Conservation (phyloP, 2,329 filamentous ascomycete genomes). For the Thermoascus crustaceus region DNA sequence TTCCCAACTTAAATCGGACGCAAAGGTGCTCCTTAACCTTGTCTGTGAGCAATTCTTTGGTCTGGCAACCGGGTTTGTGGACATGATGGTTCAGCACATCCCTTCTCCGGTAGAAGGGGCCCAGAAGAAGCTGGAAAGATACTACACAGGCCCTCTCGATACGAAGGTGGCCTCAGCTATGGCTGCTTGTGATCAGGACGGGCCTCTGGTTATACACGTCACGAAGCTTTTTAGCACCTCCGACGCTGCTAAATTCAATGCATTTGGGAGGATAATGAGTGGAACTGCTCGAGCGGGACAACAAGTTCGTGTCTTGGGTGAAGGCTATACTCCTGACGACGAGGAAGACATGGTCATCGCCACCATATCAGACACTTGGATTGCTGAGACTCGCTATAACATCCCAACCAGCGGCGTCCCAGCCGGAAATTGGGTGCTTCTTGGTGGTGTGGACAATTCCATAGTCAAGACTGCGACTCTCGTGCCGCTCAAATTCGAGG, state of each 20-base stretch:
- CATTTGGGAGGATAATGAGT: constrained; percentile 86
- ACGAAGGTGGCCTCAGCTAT: constrained; percentile 73
- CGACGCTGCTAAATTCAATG: constrained; percentile 85
- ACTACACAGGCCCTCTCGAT: constrained; percentile 87
- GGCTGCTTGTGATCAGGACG: constrained; percentile 75
- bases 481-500: constrained; percentile 68
- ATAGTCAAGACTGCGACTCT: constrained; percentile 97
- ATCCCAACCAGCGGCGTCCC: constrained; percentile 86
- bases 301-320: constrained; percentile 83
- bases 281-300: constrained; percentile 76
- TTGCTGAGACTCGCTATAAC: constrained; percentile 87
- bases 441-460: constrained; percentile 90
- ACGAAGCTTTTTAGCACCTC: constrained; percentile 87
- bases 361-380: constrained; percentile 77
- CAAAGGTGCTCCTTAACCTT: constrained; percentile 76
- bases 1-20: constrained; percentile 82
- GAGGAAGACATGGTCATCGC: constrained; percentile 94
- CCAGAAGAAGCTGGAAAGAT: constrained; percentile 66
- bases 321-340: constrained; percentile 92
- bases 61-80: constrained; percentile 78
- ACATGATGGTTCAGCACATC: constrained; percentile 86
- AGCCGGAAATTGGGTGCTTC: constrained; percentile 86
- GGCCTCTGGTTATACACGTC: constrained; percentile 82
- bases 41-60: constrained; percentile 97
- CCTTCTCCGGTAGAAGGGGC: constrained; percentile 78